These are phyloP conservation scores for Diutina pseudorugosa DNA, from an alignment of 1,139 yeast species.

Conservation along the genomic window DNA sequence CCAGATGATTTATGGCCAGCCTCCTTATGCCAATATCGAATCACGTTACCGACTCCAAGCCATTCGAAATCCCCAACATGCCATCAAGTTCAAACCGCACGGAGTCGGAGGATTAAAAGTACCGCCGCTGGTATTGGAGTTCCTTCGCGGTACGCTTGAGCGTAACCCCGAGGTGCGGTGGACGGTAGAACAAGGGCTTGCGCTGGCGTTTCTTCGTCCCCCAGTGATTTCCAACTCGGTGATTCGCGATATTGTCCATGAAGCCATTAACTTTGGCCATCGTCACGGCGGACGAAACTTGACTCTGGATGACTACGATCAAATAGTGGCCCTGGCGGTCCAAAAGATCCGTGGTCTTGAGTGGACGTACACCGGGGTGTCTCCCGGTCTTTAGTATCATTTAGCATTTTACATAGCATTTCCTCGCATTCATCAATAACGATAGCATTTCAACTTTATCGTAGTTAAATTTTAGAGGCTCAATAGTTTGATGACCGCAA, in stretches of 20 bases:
- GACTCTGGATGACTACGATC: slow-evolving; percentile 28
- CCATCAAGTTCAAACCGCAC: slow-evolving; percentile 51
- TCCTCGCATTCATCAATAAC: not conserved
- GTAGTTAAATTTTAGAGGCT: no score
- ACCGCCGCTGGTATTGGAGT: slow-evolving; percentile 57
- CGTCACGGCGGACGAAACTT: slow-evolving; percentile 24
- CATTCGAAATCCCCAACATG: slow-evolving; percentile 77
- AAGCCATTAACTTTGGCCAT: slow-evolving; percentile 62
- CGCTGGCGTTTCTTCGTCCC: slow-evolving; percentile 56
- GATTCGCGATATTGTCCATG: slow-evolving; percentile 59
- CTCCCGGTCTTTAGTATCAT: not conserved
- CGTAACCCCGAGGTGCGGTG: slow-evolving; percentile 63
- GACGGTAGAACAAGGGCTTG: slow-evolving; percentile 51
- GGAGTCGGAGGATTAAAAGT: slow-evolving; percentile 56
- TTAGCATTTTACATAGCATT: not conserved
- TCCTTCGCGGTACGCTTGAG: slow-evolving; percentile 60
- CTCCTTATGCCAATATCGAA: slow-evolving; percentile 77
- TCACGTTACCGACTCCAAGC: slow-evolving; percentile 78
- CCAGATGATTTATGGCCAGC: slow-evolving; percentile 89
- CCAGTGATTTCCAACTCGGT: slow-evolving; percentile 57
- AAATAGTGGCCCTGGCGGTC: slow-evolving; percentile 28
- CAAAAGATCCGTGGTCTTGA: slow-evolving; percentile 28
- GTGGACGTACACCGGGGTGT: slow-evolving; percentile 1
- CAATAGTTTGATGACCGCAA: no score
- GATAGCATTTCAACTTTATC: no score